A percentile compares a stretch with the other conserved stretches of the same genome.
phyloP scores from a whole-genome alignment of 2,329 filamentous ascomycete species.

The Aschersonia sp. region DNA sequence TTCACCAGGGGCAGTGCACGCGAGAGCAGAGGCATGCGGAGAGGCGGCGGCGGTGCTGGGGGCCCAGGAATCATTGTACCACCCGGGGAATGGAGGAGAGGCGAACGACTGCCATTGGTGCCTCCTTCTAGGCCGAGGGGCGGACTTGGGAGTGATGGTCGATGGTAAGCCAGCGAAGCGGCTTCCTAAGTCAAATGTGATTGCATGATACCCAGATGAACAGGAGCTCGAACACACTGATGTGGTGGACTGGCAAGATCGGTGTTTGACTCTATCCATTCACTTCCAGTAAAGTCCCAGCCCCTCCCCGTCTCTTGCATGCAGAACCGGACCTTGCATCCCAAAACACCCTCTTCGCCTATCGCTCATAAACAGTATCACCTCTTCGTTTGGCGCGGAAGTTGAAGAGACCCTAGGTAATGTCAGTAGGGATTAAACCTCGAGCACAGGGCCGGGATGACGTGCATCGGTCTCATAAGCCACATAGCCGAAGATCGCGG shows the following conservation, averaged over 20 bases:
- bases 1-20: slow-evolving; percentile 19
- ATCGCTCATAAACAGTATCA: slow-evolving; percentile 74
- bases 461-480: slow-evolving; percentile 79
- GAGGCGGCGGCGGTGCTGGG: slow-evolving; percentile 22
- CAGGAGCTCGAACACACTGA: background rate
- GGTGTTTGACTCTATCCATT: no score
- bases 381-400: slow-evolving; percentile 79
- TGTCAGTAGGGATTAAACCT: background rate
- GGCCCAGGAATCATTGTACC: slow-evolving; percentile 17
- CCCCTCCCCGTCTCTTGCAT: no score
- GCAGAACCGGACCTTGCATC: background rate
- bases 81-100: slow-evolving; percentile 51
- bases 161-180: slow-evolving; percentile 10
- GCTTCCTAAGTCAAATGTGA: background rate
- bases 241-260: no score
- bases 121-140: slow-evolving; percentile 16
- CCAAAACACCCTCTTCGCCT: background rate
- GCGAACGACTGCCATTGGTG: slow-evolving; percentile 45
- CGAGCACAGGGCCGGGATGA: slow-evolving; percentile 10
- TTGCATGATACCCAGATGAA: slow-evolving; percentile 12
- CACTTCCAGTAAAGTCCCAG: no score
- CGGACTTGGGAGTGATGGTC: slow-evolving; percentile 8
- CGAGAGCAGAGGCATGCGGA: slow-evolving; percentile 21
- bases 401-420: slow-evolving; percentile 64
- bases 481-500: slow-evolving; percentile 52